Percentiles rank a stretch among this genome's conserved stretches.
These are phyloP conservation scores for Gnaphalium uliginosum DNA, from an alignment of 129 eudicot species.

Conservation along the genomic window DNA sequence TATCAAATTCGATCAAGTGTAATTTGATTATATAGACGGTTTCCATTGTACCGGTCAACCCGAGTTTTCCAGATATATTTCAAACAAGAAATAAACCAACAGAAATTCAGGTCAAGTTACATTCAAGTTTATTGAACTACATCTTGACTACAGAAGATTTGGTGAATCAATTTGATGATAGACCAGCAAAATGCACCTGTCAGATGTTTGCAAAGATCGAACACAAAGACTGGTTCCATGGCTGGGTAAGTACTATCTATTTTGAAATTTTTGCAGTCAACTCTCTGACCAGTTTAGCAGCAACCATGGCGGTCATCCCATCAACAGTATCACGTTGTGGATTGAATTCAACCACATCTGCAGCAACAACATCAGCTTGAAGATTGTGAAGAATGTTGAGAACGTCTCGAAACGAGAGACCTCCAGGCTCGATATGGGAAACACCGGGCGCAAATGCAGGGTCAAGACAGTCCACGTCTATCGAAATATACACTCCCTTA, in stretches of 20 bases:
- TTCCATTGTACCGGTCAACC: conserved; percentile 14
- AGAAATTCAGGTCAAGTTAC: conserved; percentile 11
- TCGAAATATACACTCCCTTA: conserved; percentile 86
- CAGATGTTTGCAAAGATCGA: conserved; percentile 19
- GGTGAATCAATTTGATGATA: conserved; percentile 22
- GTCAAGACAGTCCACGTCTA: conserved; percentile 91
- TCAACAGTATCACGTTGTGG: conserved; percentile 98
- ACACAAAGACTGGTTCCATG: conserved; percentile 12
- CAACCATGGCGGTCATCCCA: conserved; percentile 99
- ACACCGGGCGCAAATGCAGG: conserved; percentile 99
- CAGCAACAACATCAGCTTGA: conserved; percentile 87
- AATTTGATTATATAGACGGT: conserved; percentile 7
- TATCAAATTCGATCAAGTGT: background rate
- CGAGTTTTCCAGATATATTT: conserved; percentile 16
- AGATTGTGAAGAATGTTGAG: conserved; percentile 92
- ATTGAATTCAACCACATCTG: conserved; percentile 93
- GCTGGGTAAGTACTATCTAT: conserved; percentile 34
- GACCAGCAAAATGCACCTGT: conserved; percentile 8
- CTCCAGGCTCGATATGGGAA: conserved; percentile 95
- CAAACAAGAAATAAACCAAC: conserved; percentile 21
- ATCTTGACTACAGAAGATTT: conserved; percentile 20
- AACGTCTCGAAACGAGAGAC: conserved; percentile 89
- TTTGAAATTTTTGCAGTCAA: conserved; percentile 90
- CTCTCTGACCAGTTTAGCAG: conserved; percentile 92
- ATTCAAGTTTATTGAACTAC: conserved; percentile 20